These are phyloP conservation scores for Secale cereale DNA, from an alignment of 176 grass and related monocot genomes.

Conservation along the genomic window DNA sequence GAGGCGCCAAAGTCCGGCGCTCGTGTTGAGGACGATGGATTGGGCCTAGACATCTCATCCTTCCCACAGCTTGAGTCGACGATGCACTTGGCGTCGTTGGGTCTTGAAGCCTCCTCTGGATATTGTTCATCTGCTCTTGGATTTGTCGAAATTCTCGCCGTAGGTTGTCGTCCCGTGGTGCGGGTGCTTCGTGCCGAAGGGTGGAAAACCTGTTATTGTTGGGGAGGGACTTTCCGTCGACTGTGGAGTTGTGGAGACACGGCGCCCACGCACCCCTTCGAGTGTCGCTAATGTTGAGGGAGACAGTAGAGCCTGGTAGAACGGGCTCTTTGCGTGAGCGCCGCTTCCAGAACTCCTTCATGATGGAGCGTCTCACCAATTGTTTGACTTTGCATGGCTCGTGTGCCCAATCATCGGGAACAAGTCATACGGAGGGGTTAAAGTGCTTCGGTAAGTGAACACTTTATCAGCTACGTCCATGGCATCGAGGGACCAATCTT, in stretches of 20 bases:
- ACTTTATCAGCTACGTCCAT: neutral
- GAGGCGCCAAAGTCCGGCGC: too few relatives aligned
- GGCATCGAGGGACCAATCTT: neutral
- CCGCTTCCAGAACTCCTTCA: neutral
- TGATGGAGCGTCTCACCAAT: neutral
- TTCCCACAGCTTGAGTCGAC: neutral
- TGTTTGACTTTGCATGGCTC: neutral
- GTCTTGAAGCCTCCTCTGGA: neutral
- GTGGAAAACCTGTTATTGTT: too few relatives aligned
- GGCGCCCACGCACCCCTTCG: neutral
- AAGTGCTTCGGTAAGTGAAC: neutral
- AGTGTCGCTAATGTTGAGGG: neutral
- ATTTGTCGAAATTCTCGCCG: too few relatives aligned
- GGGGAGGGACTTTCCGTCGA: too few relatives aligned
- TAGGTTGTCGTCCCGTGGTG: too few relatives aligned
- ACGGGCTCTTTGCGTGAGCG: rapidly evolving
- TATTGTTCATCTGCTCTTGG: too few relatives aligned
- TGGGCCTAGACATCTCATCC: rapidly evolving
- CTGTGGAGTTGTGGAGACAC: neutral
- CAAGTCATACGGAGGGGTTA: neutral
- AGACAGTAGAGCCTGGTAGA: neutral
- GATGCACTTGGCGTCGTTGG: too few relatives aligned
- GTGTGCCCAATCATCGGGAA: neutral
- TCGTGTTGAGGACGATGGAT: neutral
- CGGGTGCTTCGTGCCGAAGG: too few relatives aligned